These are phyloP conservation scores for Raddia guianensis DNA, from an alignment of 176 grass and related monocot genomes.

Conservation along the genomic window DNA sequence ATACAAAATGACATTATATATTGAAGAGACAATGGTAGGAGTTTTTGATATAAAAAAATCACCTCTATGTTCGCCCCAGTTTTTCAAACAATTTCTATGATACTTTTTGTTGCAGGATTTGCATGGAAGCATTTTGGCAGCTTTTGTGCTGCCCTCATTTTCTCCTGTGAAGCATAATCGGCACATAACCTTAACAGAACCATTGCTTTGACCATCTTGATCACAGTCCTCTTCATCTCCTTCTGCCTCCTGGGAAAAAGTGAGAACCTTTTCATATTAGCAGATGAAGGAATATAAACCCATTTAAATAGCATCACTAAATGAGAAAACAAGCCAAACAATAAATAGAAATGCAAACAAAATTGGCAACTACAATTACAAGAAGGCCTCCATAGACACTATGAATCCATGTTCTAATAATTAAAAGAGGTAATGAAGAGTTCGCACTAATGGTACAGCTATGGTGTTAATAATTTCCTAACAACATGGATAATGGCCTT, in stretches of 20 bases:
- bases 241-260: slow-evolving; percentile 47
- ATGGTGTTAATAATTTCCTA: background rate
- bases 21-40: background rate
- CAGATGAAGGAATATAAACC: background rate
- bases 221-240: slow-evolving; percentile 52
- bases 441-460: background rate
- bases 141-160: slow-evolving; percentile 80
- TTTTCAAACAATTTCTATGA: slow-evolving; percentile 89
- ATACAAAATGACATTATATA: slow-evolving; percentile 17
- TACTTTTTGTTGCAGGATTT: slow-evolving; percentile 94
- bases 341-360: slow-evolving; percentile 24
- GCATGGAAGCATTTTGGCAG: slow-evolving; percentile 95
- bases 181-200: slow-evolving; percentile 84
- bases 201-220: slow-evolving; percentile 59
- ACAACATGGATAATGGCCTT: background rate
- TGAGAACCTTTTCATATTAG: slow-evolving; percentile 13
- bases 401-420: slow-evolving; percentile 15
- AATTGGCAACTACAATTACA: background rate
- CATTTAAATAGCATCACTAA: background rate
- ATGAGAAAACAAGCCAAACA: slow-evolving; percentile 19
- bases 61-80: slow-evolving; percentile 93
- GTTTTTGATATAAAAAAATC: background rate
- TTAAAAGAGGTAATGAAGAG: background rate
- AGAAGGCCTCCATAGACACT: slow-evolving; percentile 9
- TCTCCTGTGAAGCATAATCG: slow-evolving; percentile 90